These are phyloP conservation scores for Ascosphaera acerosa DNA, from an alignment of 2,329 filamentous ascomycete species.

Conservation along the genomic window DNA sequence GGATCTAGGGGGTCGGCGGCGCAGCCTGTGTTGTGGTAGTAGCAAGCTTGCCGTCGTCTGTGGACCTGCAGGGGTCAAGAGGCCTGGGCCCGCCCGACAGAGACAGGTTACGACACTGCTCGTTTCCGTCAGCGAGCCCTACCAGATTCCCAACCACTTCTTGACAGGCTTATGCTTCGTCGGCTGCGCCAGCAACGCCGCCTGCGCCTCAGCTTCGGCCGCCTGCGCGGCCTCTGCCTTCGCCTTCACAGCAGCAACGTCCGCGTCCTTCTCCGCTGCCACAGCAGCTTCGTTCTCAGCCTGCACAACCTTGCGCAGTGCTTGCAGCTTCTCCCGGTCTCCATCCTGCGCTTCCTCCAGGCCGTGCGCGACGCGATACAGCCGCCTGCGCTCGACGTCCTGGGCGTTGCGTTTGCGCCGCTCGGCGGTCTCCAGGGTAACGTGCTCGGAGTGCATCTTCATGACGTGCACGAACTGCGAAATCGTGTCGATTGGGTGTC, in stretches of 20 bases:
- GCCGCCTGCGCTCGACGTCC: slow-evolving; percentile 64
- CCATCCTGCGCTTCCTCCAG: slow-evolving; percentile 29
- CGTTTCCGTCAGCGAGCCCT: too few species aligned
- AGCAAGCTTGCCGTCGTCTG: too few species aligned
- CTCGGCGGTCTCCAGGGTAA: slow-evolving; percentile 41
- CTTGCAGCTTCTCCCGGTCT: slow-evolving; percentile 14
- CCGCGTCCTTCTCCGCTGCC: slow-evolving; percentile 11
- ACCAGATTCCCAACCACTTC: slow-evolving; percentile 74
- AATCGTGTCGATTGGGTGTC: slow-evolving; percentile 42
- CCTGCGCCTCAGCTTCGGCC: slow-evolving; percentile 6
- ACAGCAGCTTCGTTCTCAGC: slow-evolving; percentile 16
- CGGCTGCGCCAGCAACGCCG: slow-evolving; percentile 15
- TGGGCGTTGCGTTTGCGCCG: slow-evolving; percentile 49
- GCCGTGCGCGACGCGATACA: slow-evolving; percentile 70
- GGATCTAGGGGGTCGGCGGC: too few species aligned
- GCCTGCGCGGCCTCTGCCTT: slow-evolving; percentile 9
- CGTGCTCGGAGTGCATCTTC: slow-evolving; percentile 48
- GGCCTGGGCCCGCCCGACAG: too few species aligned
- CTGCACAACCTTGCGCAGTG: slow-evolving; percentile 11
- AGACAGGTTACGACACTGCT: too few species aligned
- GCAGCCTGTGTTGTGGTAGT: too few species aligned
- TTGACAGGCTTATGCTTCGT: slow-evolving; percentile 32
- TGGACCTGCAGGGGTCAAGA: too few species aligned
- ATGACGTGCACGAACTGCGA: slow-evolving; percentile 45
- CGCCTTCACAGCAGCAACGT: slow-evolving; percentile 8